Base-by-base conservation (phyloP, 75 land plant genomes). In the Sequoia sempervirens region DNA sequence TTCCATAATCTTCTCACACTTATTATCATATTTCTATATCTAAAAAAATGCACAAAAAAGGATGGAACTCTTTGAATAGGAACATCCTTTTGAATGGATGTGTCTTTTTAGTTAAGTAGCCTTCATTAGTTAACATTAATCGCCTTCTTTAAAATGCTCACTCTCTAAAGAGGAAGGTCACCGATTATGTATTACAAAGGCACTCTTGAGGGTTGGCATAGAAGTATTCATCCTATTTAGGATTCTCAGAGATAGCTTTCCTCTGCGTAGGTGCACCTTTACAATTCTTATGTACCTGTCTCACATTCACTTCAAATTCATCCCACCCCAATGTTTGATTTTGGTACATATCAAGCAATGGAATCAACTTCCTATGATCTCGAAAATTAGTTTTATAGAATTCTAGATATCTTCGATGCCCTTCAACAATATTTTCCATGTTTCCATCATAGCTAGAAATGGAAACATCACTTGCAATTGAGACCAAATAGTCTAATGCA, bases 401-500 rank as follows among this genome's bases (percentile, higher is more conserved):
- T 3, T 92, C 93, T 84, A 85, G 69, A 82, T 92, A 90, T 76
- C 93, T 92, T 40, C 99, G 93, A 75, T 95, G 99, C 46, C 99
- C 99, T 90, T 97, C 94, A 46, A 95, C 99, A 80, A 95, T 90
- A 81, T 95, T 97, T 37, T 97, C 99, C 99, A 97, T 97, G 91
- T 97, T 97, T 13, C 99, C 99, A 91, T 97, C 96, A 83, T 91
- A 95, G 2, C 94, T 95, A 2, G 99, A 95, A 83, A 97, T 87
- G 82, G 94, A 97, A 14, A 92, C 89, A 79, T 97, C 92, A 85
- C 99, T 95, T 73, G 87, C 94, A n/a, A 97, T 23, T 3, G 99
- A 92, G 30, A 97, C 96, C 41, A 97, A 82, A 78, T 95, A 97
- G 85, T 97, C 99, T 70, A 97, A 83, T 68, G 99, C 97, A 37